These are phyloP conservation scores for Thelonectria blattea DNA, from an alignment of 2,329 filamentous ascomycete genomes.

Conservation along the genomic window DNA sequence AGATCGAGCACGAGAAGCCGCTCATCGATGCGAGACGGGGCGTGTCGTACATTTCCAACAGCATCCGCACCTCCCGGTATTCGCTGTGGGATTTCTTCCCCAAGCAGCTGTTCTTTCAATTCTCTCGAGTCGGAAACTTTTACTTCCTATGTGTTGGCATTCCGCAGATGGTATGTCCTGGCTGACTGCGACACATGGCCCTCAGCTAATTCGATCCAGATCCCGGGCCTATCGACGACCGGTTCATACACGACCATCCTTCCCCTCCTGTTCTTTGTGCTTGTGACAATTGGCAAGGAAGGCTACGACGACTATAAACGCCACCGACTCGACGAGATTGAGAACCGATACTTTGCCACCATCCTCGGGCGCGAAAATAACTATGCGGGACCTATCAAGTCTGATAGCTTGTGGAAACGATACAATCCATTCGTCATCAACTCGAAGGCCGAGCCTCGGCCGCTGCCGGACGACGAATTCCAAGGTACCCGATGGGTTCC, in stretches of 20 bases:
- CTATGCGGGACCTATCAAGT: constrained; percentile 38
- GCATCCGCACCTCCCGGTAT: constrained; percentile 83
- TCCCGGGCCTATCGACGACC: constrained; percentile 77
- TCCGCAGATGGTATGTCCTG: constrained; percentile 66
- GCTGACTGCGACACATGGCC: neutral
- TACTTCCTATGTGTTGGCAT: constrained; percentile 86
- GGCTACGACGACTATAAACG: constrained; percentile 85
- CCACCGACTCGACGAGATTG: constrained; percentile 80
- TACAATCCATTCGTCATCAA: constrained; percentile 45
- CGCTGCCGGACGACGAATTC: constrained; percentile 66
- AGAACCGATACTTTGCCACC: constrained; percentile 67
- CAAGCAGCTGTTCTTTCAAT: constrained; percentile 84
- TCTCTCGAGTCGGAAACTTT: constrained; percentile 86
- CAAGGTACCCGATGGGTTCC: constrained; percentile 57
- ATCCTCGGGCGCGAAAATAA: constrained; percentile 50
- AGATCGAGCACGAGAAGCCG: constrained; percentile 45
- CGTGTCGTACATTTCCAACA: constrained; percentile 59
- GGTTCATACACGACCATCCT: constrained; percentile 77
- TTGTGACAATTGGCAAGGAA: constrained; percentile 83
- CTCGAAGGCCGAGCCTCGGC: constrained; percentile 37
- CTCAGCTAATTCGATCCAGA: constrained; percentile 34
- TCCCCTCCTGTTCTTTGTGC: constrained; percentile 76
- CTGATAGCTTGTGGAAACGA: constrained; percentile 31
- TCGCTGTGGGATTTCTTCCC: constrained; percentile 85
- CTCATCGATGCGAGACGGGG: constrained; percentile 59